Conservation (phyloP, 495 filamentous ascomycete genomes). For the Trypethelium eluteriae region DNA sequence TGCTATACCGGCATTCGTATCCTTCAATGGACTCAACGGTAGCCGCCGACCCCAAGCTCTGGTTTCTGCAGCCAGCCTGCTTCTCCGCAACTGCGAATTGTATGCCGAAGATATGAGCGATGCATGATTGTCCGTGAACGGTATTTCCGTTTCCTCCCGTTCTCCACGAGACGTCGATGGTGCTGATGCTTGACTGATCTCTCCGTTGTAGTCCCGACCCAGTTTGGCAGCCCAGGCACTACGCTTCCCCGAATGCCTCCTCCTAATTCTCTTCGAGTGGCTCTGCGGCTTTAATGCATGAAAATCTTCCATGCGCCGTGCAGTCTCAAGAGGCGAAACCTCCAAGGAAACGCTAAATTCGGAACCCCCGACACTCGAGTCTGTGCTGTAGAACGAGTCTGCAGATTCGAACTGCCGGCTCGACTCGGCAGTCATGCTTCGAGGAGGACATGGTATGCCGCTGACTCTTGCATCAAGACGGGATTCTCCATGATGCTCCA, state of each 20-base stretch:
- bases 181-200: background rate
- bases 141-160: background rate
- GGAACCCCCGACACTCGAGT: background rate
- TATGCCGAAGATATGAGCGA: background rate
- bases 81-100: background rate
- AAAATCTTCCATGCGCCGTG: background rate
- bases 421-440: background rate
- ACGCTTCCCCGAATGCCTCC: background rate
- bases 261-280: background rate
- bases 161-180: background rate
- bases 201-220: constrained; percentile 4
- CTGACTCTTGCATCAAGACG: background rate
- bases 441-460: background rate
- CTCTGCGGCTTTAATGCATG: background rate
- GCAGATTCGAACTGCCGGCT: constrained; percentile 2
- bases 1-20: background rate
- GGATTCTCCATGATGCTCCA: background rate
- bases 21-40: constrained; percentile 1
- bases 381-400: constrained; percentile 3
- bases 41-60: constrained; percentile 1
- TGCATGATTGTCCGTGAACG: background rate
- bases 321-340: background rate
- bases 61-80: background rate
- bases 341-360: background rate
- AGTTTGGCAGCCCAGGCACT: constrained; percentile 6